Evolutionary conservation across 441 rosid genomes (phyloP).

Genomic region (Syzygium malaccense): DNA sequence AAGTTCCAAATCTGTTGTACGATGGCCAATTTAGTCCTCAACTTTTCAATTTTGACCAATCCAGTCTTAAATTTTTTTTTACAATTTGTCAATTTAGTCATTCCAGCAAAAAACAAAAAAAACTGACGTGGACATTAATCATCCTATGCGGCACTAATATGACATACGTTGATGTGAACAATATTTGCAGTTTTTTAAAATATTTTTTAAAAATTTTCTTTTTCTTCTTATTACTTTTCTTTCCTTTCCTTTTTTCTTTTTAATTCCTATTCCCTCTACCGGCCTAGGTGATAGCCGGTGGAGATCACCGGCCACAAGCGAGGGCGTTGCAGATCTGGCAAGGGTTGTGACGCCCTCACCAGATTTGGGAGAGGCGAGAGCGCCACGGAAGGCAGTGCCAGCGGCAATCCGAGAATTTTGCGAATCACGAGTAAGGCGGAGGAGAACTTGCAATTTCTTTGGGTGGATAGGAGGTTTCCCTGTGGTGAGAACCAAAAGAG

Average conservation of each 20-base stretch:
- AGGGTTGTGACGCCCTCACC: not conserved
- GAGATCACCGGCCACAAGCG: not conserved
- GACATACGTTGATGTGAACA: accelerated
- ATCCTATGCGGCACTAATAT: accelerated
- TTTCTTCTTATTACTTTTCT: not conserved
- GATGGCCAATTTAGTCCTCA: accelerated
- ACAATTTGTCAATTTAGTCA: accelerated
- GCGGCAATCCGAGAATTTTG: slow-evolving; percentile 12
- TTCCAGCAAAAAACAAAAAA: too few species aligned
- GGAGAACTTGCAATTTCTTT: slow-evolving; percentile 34
- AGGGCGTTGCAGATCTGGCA: not conserved
- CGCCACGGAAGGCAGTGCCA: not conserved
- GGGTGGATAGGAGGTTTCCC: slow-evolving; percentile 31
- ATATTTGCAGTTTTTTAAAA: not conserved
- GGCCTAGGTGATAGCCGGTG: slow-evolving; percentile 5
- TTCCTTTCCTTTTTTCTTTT: not conserved
- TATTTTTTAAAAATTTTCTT: accelerated
- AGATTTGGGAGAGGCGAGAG: not conserved
- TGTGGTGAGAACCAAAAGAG: not conserved
- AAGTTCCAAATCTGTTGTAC: not conserved
- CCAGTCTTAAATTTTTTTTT: too few species aligned
- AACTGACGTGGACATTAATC: accelerated
- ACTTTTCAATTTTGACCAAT: not conserved
- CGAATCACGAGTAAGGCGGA: slow-evolving; percentile 37
- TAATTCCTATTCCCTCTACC: slow-evolving; percentile 1